Evolutionary conservation across 2,329 filamentous ascomycete genomes (phyloP), one percentile per base, ranked within the genome.

Genomic region (Penicillium brasilianum): DNA sequence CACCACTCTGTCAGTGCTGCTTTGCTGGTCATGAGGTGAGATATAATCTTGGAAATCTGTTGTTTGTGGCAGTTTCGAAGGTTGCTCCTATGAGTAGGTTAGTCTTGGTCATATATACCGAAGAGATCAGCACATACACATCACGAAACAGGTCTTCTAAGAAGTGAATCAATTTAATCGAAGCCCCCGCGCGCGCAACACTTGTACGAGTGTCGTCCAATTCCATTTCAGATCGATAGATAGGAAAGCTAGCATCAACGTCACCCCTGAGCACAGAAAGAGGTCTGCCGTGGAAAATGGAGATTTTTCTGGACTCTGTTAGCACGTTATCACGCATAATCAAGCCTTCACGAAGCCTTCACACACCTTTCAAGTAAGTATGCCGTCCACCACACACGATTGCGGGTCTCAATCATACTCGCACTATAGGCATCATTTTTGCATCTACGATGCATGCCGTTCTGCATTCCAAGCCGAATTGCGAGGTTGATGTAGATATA

Each of bases 361-460:
- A 48, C 69, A 16, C 69, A 83, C 81, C 80, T 81, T 64, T 85
- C 83, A 5, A 83, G 75, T 0, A 80, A 79, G 66, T 84, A 84
- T 3, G 76, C 77, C 1, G 81, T 83, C 83, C 83, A 84, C 81
- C 81, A 84, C 6, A 84, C 77, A 3, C 83, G 77, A 65, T 83
- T 83, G 16, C 82, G 74, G 4, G 76, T 81, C 69, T 84, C 82
- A 14, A 80, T 75, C 66, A 71, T 70, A 14, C 73, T 73, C 9
- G 77, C 71, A 51, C 78, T 78, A 32, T 82, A 75, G 0, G 74
- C 77, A n/a, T 75, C 74, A 10, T 76, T 77, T 0, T 74, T 71
- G 61, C 78, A 82, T 55, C 74, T 80, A 34, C 83, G 75, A 61
- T 85, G 83, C 82, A 85, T 83, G 4, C 83, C 83, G 62, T 85